phyloP scores from a whole-genome alignment of 148 eudicot species.

The Rhododendron griersonianum region DNA sequence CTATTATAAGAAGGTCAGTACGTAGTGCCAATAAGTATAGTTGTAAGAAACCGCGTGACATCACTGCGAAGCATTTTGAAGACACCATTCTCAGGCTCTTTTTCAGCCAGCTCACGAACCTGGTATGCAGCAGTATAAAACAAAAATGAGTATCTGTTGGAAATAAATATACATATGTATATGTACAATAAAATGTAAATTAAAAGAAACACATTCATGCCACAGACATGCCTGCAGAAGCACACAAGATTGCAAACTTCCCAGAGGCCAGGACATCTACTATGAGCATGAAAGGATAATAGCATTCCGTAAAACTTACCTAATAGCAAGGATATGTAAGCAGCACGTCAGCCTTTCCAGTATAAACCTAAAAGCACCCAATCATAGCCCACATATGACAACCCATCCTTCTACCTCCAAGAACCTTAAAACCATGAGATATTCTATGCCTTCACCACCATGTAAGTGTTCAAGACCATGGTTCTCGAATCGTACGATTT shows the following conservation, averaged over 20 bases:
- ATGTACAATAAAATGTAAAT: too few relatives aligned
- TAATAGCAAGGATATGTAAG: neutral
- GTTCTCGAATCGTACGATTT: too few relatives aligned
- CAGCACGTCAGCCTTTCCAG: neutral
- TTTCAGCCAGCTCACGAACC: conserved; percentile 97
- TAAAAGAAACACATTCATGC: neutral
- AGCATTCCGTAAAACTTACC: neutral
- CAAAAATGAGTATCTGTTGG: neutral
- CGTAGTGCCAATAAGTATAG: conserved; percentile 99
- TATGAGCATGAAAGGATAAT: neutral
- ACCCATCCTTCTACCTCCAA: neutral
- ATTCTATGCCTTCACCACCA: neutral
- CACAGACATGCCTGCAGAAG: neutral
- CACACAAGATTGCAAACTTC: neutral
- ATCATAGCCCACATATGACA: neutral
- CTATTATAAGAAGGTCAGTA: conserved; percentile 27
- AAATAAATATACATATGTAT: neutral
- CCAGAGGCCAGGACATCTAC: neutral
- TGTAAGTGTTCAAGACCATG: neutral
- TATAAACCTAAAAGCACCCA: neutral
- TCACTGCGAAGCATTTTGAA: conserved; percentile 91
- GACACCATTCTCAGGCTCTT: conserved; percentile 85
- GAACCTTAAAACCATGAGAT: neutral
- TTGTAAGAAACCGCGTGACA: conserved; percentile 90
- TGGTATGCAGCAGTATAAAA: conserved; percentile 17